Conservation (phyloP, 2,329 filamentous ascomycete genomes). For the Samsoniella hepiali region DNA sequence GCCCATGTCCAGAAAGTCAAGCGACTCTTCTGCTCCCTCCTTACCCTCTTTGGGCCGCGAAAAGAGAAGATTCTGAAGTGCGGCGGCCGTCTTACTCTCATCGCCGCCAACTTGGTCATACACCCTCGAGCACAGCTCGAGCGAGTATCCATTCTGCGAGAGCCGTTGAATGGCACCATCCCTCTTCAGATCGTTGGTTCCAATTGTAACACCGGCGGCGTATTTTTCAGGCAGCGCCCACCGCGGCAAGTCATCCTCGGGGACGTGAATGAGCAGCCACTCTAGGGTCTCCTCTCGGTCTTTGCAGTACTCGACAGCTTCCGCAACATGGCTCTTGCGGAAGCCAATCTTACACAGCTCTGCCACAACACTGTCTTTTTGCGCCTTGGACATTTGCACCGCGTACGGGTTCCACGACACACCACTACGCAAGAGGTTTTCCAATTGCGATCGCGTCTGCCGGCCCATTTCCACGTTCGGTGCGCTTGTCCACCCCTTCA, state of each 20-base stretch:
- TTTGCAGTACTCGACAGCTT: conserved; percentile 83
- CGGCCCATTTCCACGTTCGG: conserved; percentile 93
- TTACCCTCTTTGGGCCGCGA: conserved; percentile 19
- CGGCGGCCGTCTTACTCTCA: conserved; percentile 73
- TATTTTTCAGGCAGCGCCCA: conserved; percentile 94
- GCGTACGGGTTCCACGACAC: conserved; percentile 85
- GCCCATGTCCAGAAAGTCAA: conserved; percentile 45
- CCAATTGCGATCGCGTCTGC: conserved; percentile 73
- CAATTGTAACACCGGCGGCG: conserved; percentile 83
- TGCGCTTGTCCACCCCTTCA: conserved; percentile 77
- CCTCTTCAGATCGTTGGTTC: conserved; percentile 72
- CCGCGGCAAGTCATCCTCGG: conserved; percentile 89
- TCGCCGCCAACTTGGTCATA: conserved; percentile 68
- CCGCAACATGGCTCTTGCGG: conserved; percentile 81
- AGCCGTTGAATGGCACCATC: conserved; percentile 82
- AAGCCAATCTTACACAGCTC: conserved; percentile 81
- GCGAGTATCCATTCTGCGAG: conserved; percentile 76
- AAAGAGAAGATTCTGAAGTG: conserved; percentile 60
- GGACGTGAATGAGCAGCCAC: conserved; percentile 95
- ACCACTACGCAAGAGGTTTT: conserved; percentile 72
- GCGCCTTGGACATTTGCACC: conserved; percentile 57
- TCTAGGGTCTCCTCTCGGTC: conserved; percentile 90
- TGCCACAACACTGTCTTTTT: conserved; percentile 60
- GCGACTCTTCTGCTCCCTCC: conserved; percentile 37
- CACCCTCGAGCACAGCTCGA: conserved; percentile 76